Evolutionary conservation across 441 rosid species (phyloP).

Genomic region (Aleurites moluccanus): DNA sequence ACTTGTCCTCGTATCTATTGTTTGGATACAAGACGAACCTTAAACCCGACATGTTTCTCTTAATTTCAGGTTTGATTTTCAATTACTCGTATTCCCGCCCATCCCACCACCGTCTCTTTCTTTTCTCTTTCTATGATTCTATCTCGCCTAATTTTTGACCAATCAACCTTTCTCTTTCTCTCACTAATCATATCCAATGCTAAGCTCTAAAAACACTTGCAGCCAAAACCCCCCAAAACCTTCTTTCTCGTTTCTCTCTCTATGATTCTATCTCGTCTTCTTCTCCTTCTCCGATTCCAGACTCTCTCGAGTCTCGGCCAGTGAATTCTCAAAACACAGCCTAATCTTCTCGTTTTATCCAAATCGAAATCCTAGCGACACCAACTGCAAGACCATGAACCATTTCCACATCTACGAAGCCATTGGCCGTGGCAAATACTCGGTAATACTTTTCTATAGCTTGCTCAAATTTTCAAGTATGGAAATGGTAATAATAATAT

Average conservation of each 20-base stretch:
- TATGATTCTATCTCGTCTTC: too few species aligned
- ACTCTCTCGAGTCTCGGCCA: background rate
- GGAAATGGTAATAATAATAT: background rate
- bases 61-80: slow-evolving; percentile 20
- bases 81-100: slow-evolving; percentile 22
- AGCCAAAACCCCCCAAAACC: background rate
- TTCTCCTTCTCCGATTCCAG: background rate
- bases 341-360: slow-evolving; percentile 9
- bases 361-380: slow-evolving; percentile 31
- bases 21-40: slow-evolving; percentile 13
- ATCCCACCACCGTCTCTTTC: background rate
- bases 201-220: background rate
- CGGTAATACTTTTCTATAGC: slow-evolving; percentile 45
- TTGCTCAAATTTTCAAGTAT: background rate
- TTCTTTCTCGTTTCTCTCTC: too few species aligned
- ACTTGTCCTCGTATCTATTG: too few species aligned
- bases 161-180: background rate
- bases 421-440: slow-evolving; percentile 94
- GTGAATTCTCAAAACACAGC: background rate
- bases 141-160: background rate
- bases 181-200: slow-evolving; percentile 4
- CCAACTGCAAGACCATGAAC: slow-evolving; percentile 51
- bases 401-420: slow-evolving; percentile 94
- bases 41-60: slow-evolving; percentile 10
- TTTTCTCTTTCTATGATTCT: background rate